A percentile compares a stretch with the other conserved stretches of the same genome.
Evolutionary conservation across 2,329 filamentous ascomycete genomes (phyloP).

Genomic region (Xylaria sp.): DNA sequence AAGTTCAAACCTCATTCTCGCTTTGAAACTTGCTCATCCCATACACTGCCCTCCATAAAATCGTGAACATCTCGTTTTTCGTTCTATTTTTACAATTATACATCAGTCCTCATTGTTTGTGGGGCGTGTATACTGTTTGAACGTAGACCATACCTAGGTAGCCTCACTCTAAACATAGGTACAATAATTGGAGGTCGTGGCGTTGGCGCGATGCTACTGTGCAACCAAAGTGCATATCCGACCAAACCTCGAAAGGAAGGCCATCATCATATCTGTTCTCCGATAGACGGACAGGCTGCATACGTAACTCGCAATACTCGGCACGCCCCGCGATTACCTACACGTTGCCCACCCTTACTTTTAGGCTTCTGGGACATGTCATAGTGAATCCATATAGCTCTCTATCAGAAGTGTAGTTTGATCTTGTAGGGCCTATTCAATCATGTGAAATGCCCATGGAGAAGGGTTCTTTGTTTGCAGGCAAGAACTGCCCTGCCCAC

Average conservation of each 20-base stretch:
- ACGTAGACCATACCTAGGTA: background rate
- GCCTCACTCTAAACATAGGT: background rate
- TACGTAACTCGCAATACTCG: background rate
- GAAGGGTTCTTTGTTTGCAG: background rate
- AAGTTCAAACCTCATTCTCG: background rate
- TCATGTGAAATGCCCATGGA: background rate
- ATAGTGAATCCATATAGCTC: background rate
- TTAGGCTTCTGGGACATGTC: background rate
- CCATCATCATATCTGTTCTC: background rate
- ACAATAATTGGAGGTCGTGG: background rate
- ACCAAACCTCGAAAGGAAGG: conserved; percentile 15
- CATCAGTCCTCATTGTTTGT: background rate
- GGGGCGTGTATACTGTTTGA: background rate
- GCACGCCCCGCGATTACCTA: background rate
- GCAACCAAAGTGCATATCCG: conserved; percentile 18
- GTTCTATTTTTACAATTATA: background rate
- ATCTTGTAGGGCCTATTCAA: background rate
- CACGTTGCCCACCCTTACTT: background rate
- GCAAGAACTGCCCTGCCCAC: background rate
- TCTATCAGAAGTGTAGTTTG: too few relatives aligned
- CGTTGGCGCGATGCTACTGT: conserved; percentile 11
- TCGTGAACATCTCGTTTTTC: background rate
- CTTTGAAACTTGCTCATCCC: background rate
- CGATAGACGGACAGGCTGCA: background rate
- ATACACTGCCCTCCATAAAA: background rate